These are phyloP conservation scores for Thinopyrum elongatum DNA, from an alignment of 176 grass and related monocot species.

Conservation along the genomic window DNA sequence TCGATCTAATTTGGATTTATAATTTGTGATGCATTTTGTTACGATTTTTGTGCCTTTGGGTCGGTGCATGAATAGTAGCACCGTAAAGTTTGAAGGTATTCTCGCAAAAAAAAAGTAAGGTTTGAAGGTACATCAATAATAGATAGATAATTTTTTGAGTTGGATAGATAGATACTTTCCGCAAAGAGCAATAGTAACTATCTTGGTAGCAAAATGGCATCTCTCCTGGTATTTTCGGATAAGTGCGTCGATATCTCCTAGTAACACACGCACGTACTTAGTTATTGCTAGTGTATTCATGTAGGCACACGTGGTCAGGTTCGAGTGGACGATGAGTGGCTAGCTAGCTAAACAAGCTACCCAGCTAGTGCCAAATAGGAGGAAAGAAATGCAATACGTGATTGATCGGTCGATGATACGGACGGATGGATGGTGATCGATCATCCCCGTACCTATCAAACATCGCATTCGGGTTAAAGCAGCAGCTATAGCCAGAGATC, in stretches of 20 bases:
- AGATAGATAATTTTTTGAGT: background rate
- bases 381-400: background rate
- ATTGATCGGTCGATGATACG: background rate
- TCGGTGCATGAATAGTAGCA: background rate
- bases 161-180: background rate
- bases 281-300: background rate
- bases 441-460: background rate
- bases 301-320: background rate
- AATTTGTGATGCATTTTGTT: no score
- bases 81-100: background rate
- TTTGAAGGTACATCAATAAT: background rate
- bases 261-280: background rate
- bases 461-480: background rate
- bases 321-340: background rate
- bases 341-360: background rate
- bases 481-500: background rate
- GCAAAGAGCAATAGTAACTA: background rate
- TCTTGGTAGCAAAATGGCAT: background rate
- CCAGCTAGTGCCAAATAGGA: background rate
- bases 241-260: background rate
- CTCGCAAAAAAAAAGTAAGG: no score
- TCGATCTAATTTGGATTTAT: no score
- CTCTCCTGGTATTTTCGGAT: background rate
- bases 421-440: background rate
- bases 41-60: no score